A percentile compares a stretch with the other conserved stretches of the same genome.
These are phyloP conservation scores for Nicotiana obtusifolia DNA, from an alignment of 257 asterid genomes.

Conservation along the genomic window DNA sequence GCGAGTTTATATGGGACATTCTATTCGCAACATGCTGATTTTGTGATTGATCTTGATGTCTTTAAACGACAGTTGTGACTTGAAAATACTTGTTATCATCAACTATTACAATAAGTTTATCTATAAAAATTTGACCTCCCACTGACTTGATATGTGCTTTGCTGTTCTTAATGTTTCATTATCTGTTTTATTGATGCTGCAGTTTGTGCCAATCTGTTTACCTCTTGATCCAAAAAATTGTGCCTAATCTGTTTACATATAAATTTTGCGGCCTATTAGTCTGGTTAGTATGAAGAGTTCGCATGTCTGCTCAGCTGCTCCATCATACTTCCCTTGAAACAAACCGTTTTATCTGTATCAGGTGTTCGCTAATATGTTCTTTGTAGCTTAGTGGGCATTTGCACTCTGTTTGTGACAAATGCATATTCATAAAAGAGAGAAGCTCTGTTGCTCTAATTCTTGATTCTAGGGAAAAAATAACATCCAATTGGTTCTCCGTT, in stretches of 20 bases:
- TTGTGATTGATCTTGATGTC: not conserved
- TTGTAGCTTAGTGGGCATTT: not conserved
- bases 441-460: too few species aligned
- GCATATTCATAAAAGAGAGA: too few species aligned
- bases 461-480: not conserved
- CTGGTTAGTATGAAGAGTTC: not conserved
- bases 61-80: not conserved
- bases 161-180: not conserved
- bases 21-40: not conserved
- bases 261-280: not conserved
- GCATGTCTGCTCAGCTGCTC: slow-evolving; percentile 3
- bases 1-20: slow-evolving; percentile 1
- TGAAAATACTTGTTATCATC: not conserved
- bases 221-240: not conserved
- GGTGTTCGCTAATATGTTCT: not conserved
- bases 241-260: not conserved
- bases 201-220: not conserved
- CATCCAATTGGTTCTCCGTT: not conserved
- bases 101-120: not conserved
- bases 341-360: not conserved
- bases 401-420: too few species aligned
- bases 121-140: not conserved
- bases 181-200: not conserved
- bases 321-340: not conserved
- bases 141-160: not conserved